Conservation (phyloP, 176 grass and related monocot species). For the Cymbopogon citratus region DNA sequence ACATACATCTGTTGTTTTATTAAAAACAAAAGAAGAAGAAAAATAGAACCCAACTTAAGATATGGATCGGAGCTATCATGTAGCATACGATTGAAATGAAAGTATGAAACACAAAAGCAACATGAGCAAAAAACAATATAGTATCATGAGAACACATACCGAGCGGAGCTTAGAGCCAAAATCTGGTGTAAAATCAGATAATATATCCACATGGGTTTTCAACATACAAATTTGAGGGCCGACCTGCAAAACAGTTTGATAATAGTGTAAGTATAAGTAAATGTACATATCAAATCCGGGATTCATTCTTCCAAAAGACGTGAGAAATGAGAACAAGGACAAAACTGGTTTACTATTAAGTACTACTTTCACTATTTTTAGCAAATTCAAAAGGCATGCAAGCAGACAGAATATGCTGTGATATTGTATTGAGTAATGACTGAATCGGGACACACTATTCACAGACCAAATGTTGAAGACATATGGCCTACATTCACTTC, state of each 20-base stretch:
- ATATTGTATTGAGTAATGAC: neutral
- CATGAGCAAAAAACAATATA: neutral
- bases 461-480: neutral
- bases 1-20: neutral
- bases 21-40: neutral
- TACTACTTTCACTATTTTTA: neutral
- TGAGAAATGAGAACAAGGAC: neutral
- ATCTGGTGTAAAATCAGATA: conserved; percentile 81
- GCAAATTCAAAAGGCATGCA: neutral
- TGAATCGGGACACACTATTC: neutral
- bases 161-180: conserved; percentile 62
- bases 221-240: conserved; percentile 84
- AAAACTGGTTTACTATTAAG: neutral
- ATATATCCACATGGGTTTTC: conserved; percentile 89
- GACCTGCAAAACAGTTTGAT: conserved; percentile 38
- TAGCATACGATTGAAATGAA: neutral
- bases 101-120: neutral
- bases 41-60: neutral
- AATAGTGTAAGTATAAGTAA: neutral
- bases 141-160: conserved; percentile 32
- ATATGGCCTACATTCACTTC: neutral
- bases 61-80: neutral
- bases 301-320: neutral
- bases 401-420: neutral
- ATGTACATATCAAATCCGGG: neutral